Conservation (phyloP, 306 rosid species). For the Quercus ilex region DNA sequence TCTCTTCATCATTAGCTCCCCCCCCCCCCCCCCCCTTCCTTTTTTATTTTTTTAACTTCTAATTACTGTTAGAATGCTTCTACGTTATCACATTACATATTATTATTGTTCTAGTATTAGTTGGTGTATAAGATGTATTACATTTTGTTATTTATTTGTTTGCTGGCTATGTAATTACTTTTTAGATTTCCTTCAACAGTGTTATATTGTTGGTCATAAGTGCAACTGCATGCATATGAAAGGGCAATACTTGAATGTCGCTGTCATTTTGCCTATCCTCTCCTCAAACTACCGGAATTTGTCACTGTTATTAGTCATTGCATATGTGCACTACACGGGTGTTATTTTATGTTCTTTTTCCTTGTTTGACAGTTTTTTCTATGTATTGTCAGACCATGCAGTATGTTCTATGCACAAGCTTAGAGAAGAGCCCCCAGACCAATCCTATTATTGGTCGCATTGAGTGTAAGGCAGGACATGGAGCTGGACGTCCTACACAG, state of each 20-base stretch:
- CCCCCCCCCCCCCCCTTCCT: too few species aligned
- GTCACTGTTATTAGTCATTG: not conserved
- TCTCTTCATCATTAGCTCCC: slow-evolving; percentile 4
- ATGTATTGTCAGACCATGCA: slow-evolving; percentile 59
- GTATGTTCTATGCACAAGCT: slow-evolving; percentile 59
- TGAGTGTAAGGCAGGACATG: slow-evolving; percentile 88
- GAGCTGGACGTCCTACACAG: slow-evolving; percentile 88
- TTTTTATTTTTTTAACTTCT: not conserved
- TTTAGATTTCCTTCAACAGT: not conserved
- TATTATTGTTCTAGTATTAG: not conserved
- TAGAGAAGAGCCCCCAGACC: slow-evolving; percentile 75
- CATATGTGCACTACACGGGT: not conserved
- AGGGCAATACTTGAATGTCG: not conserved
- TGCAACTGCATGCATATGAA: not conserved
- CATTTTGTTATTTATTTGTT: not conserved
- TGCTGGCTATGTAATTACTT: not conserved
- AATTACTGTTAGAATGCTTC: not conserved
- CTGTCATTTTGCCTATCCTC: not conserved
- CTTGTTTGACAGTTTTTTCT: not conserved
- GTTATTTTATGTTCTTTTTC: not conserved
- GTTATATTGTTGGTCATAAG: not conserved
- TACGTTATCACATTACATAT: not conserved
- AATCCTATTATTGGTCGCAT: slow-evolving; percentile 91
- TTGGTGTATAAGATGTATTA: not conserved
- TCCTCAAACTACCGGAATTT: not conserved